phyloP scores from a whole-genome alignment of 2,329 filamentous ascomycete species.

The Penicillium aurantiogriseum region DNA sequence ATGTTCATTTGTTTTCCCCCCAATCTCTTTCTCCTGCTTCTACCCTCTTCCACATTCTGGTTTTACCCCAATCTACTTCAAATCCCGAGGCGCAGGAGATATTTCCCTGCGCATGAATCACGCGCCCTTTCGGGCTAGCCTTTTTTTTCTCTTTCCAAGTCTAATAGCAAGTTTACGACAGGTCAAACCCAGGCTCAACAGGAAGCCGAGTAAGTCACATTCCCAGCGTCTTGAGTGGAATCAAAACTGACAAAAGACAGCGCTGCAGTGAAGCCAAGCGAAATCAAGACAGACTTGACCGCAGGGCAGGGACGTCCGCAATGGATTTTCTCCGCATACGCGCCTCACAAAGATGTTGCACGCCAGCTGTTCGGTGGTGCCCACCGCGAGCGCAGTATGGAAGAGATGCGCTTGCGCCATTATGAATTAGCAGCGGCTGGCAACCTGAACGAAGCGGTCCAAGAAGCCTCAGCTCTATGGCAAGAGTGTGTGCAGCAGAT shows the following conservation, averaged over 20 bases:
- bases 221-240: constrained; percentile 1
- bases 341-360: constrained; percentile 72
- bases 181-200: constrained; percentile 23
- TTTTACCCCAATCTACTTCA: background rate
- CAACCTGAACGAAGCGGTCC: constrained; percentile 55
- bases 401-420: constrained; percentile 75
- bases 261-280: constrained; percentile 57
- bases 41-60: background rate
- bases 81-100: background rate
- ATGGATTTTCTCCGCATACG: constrained; percentile 88
- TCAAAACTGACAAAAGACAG: constrained; percentile 33
- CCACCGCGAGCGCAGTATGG: constrained; percentile 78
- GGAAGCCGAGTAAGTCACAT: constrained; percentile 24
- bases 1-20: background rate
- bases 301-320: constrained; percentile 63
- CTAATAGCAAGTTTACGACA: background rate
- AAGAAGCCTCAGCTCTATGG: constrained; percentile 56
- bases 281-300: constrained; percentile 65
- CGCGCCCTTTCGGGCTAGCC: background rate
- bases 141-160: background rate
- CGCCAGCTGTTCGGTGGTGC: constrained; percentile 79
- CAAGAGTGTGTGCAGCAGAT: constrained; percentile 69
- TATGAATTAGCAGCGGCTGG: constrained; percentile 65
- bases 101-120: background rate
- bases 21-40: background rate